phyloP scores from a whole-genome alignment of 352 stramenopile species.

The Blastocystis sp. region DNA sequence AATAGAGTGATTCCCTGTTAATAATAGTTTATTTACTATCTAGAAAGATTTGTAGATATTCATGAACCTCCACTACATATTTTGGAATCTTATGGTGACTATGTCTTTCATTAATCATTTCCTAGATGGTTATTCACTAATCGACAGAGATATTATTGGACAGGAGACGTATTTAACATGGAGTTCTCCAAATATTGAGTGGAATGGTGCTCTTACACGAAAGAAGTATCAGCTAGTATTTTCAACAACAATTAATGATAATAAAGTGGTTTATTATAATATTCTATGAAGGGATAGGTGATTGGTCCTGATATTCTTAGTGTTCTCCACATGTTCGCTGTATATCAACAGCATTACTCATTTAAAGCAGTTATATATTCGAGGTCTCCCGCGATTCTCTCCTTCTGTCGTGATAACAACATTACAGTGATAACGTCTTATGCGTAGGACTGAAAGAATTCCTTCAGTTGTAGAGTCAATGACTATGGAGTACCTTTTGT shows the following conservation, averaged over 20 bases:
- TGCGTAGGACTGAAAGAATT: background rate
- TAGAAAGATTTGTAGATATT: too few species aligned
- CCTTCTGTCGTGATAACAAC: background rate
- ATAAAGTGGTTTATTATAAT: background rate
- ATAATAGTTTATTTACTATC: too few species aligned
- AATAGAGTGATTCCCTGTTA: too few species aligned
- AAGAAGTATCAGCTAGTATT: background rate
- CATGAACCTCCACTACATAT: too few species aligned
- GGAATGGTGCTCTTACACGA: background rate
- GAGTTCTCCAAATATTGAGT: background rate
- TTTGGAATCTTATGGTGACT: background rate
- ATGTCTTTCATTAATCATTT: background rate
- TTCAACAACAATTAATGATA: background rate
- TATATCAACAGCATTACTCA: slow-evolving; percentile 45
- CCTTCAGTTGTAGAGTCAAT: slow-evolving; percentile 8
- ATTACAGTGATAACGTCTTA: slow-evolving; percentile 17
- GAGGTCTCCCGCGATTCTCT: background rate
- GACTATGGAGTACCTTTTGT: background rate
- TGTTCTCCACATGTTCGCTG: background rate
- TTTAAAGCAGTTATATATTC: slow-evolving; percentile 26
- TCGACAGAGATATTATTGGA: background rate
- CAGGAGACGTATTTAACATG: background rate
- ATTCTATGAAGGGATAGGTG: background rate
- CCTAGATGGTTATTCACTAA: slow-evolving; percentile 5
- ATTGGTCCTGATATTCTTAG: background rate